A percentile compares a stretch with the other conserved stretches of the same genome.
phyloP scores from a whole-genome alignment of 345 rosid genomes.

The Bruguiera parviflora region DNA sequence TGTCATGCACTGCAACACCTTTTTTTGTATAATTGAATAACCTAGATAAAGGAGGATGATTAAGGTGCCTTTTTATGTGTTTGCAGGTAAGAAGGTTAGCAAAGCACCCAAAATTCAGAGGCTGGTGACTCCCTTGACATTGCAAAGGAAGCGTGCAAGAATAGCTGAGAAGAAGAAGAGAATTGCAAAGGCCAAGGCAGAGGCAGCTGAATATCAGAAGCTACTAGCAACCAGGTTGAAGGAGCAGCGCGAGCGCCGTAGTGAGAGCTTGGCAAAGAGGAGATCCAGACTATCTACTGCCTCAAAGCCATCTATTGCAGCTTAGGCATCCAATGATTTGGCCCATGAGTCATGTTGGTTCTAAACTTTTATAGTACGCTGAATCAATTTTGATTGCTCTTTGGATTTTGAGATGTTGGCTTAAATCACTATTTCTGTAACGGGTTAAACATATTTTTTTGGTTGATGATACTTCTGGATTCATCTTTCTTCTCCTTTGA shows the following conservation, averaged over 20 bases:
- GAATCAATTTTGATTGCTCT: slow-evolving; percentile 7
- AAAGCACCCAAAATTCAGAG: slow-evolving; percentile 32
- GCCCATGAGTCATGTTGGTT: not conserved
- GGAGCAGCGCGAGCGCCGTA: slow-evolving; percentile 33
- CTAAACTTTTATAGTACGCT: slow-evolving; percentile 2
- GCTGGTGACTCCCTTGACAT: slow-evolving; percentile 25
- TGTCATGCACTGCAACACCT: too few species aligned
- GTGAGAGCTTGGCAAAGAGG: slow-evolving; percentile 31
- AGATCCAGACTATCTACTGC: slow-evolving; percentile 30
- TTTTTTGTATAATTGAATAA: too few species aligned
- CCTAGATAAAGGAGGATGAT: not conserved
- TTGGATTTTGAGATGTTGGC: not conserved
- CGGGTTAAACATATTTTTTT: slow-evolving; percentile 5
- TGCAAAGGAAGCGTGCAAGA: slow-evolving; percentile 28
- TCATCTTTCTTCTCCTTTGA: not conserved
- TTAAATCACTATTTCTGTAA: not conserved
- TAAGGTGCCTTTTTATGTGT: not conserved
- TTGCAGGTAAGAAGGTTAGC: slow-evolving; percentile 26
- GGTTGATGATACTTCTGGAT: not conserved
- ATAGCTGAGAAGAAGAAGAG: slow-evolving; percentile 31
- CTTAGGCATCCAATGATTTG: not conserved
- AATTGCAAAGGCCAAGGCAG: slow-evolving; percentile 28
- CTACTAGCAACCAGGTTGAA: slow-evolving; percentile 30
- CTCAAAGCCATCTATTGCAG: slow-evolving; percentile 28
- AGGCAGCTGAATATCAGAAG: slow-evolving; percentile 28